Conservation (phyloP, 1,139 yeast genomes). For the Scheffersomyces stambukii region DNA sequence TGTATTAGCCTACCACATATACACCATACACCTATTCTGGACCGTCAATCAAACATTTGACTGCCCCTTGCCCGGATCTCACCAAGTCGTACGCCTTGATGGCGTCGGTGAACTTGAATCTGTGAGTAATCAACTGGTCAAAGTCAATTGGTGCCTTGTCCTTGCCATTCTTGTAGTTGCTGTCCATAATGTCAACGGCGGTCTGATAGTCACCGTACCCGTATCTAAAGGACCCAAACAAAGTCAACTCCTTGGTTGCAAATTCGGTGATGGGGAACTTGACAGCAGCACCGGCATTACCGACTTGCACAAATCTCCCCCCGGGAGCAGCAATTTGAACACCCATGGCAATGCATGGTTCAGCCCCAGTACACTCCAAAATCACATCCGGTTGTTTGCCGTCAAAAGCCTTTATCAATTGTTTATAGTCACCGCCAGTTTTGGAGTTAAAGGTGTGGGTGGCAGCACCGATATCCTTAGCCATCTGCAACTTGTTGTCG, state of each 20-base stretch:
- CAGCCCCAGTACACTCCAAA: conserved; percentile 73
- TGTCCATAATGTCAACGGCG: conserved; percentile 62
- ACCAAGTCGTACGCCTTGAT: conserved; percentile 76
- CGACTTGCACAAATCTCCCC: conserved; percentile 71
- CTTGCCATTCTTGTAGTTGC: conserved; percentile 58
- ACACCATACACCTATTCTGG: conserved; percentile 20
- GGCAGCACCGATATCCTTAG: conserved; percentile 53
- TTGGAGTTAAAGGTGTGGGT: conserved; percentile 59
- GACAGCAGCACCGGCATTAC: conserved; percentile 66
- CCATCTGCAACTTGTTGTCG: conserved; percentile 57
- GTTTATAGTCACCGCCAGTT: conserved; percentile 27
- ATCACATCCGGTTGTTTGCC: conserved; percentile 55
- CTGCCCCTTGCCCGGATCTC: conserved; percentile 41
- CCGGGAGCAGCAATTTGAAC: conserved; percentile 55
- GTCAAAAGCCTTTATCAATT: conserved; percentile 34
- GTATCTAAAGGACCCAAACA: conserved; percentile 81
- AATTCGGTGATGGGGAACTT: conserved; percentile 72
- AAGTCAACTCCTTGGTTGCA: conserved; percentile 62
- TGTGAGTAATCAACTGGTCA: conserved; percentile 69
- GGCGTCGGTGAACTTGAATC: conserved; percentile 71
- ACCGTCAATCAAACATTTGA: conserved; percentile 45
- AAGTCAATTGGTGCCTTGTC: conserved; percentile 42
- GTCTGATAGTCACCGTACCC: conserved; percentile 74
- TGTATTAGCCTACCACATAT: too few relatives aligned
- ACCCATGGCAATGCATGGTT: conserved; percentile 63